Conservation (phyloP, 768 basidiomycete species). For the Russula griseocarnosa region DNA sequence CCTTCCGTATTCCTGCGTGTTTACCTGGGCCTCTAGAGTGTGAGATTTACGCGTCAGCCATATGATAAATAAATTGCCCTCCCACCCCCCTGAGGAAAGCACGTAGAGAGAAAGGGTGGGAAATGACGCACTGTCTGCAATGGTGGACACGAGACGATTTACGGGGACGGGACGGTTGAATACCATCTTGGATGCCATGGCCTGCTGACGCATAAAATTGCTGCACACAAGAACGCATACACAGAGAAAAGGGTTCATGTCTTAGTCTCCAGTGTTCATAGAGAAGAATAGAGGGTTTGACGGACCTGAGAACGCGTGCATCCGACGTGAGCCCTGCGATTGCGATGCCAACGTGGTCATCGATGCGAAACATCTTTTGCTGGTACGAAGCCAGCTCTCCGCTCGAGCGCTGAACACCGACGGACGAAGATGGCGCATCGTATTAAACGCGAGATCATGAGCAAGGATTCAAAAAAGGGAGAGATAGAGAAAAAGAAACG, state of each 20-base stretch:
- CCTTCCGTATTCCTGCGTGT: conserved; percentile 97
- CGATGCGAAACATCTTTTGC: conserved; percentile 99
- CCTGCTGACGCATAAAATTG: conserved; percentile 99
- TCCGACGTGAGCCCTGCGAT: conserved; percentile 99
- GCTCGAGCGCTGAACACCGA: conserved; percentile 76
- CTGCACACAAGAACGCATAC: conserved; percentile 39
- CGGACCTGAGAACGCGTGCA: conserved; percentile 91
- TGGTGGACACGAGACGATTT: conserved; percentile 85
- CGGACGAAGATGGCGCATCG: not conserved
- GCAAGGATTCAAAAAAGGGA: not conserved
- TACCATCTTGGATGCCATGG: conserved; percentile 90
- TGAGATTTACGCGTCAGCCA: not conserved
- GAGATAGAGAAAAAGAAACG: not conserved
- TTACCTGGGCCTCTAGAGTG: conserved; percentile 86
- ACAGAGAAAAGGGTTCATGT: not conserved
- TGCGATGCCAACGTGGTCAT: conserved; percentile 98
- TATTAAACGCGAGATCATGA: not conserved
- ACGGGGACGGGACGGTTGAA: conserved; percentile 95
- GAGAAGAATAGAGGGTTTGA: conserved; percentile 5
- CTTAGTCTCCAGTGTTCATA: not conserved
- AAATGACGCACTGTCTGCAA: conserved; percentile 82
- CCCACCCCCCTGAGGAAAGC: not conserved
- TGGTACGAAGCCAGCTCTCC: conserved; percentile 99
- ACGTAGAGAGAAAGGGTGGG: not conserved
- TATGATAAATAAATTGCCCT: too few species aligned